Conservation (phyloP, 129 eudicot species). For the Lonicera japonica region DNA sequence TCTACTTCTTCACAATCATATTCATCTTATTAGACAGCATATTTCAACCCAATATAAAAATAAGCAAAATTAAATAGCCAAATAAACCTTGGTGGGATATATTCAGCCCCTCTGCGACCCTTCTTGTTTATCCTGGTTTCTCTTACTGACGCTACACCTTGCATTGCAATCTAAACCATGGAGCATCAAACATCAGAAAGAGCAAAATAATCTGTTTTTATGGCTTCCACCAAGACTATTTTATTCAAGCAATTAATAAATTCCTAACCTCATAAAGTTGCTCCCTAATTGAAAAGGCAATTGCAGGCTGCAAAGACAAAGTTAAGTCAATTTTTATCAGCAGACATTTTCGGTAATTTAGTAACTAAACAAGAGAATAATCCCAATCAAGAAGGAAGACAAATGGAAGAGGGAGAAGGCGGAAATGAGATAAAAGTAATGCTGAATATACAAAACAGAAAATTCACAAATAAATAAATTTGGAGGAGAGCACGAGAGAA, state of each 20-base stretch:
- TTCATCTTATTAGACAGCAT: background rate
- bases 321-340: constrained; percentile 6
- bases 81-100: constrained; percentile 50
- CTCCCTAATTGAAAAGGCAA: constrained; percentile 88
- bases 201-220: background rate
- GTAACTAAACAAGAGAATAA: background rate
- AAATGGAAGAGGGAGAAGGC: background rate
- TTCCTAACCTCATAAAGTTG: constrained; percentile 81
- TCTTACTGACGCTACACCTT: constrained; percentile 74
- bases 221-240: constrained; percentile 1
- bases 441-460: background rate
- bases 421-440: background rate
- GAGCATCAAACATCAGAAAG: constrained; percentile 1
- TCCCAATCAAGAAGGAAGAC: background rate
- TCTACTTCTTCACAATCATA: background rate
- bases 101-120: constrained; percentile 69
- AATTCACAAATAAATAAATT: background rate
- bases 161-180: constrained; percentile 61
- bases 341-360: background rate
- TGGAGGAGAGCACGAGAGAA: background rate
- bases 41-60: constrained; percentile 8
- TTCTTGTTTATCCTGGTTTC: constrained; percentile 75
- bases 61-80: background rate
- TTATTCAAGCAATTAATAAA: constrained; percentile 6
- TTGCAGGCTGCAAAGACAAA: constrained; percentile 67